These are phyloP conservation scores for Phytophthora nicotianae DNA, from an alignment of 352 stramenopile genomes.

Conservation along the genomic window DNA sequence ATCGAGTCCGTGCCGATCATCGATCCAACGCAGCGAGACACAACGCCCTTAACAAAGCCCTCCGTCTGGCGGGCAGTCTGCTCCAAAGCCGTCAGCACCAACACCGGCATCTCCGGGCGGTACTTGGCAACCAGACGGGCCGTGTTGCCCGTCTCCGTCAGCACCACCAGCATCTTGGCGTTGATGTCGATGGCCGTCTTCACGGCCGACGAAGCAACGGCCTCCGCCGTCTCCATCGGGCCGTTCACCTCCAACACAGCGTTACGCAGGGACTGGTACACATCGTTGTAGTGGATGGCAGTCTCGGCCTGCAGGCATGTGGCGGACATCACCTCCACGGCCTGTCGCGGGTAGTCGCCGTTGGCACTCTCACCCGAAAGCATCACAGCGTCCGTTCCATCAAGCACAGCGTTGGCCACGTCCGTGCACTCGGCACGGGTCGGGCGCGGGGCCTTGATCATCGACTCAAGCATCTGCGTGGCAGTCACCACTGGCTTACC, in stretches of 20 bases:
- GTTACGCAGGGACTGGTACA: slow-evolving; percentile 82
- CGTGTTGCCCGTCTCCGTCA: slow-evolving; percentile 95
- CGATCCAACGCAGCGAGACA: slow-evolving; percentile 72
- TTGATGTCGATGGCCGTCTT: slow-evolving; percentile 98
- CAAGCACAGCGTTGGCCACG: slow-evolving; percentile 94
- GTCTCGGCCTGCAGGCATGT: slow-evolving; percentile 91
- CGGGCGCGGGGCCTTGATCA: slow-evolving; percentile 97
- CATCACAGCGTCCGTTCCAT: slow-evolving; percentile 89
- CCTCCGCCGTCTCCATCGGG: slow-evolving; percentile 89
- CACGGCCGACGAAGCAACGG: slow-evolving; percentile 96
- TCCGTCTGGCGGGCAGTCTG: slow-evolving; percentile 68
- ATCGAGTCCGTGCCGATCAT: slow-evolving; percentile 93
- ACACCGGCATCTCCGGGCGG: slow-evolving; percentile 71
- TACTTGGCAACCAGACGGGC: slow-evolving; percentile 96
- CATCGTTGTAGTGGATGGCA: slow-evolving; percentile 90
- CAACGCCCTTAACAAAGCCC: slow-evolving; percentile 69
- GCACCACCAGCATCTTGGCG: slow-evolving; percentile 97
- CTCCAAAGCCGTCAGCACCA: slow-evolving; percentile 76
- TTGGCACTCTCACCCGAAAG: slow-evolving; percentile 98
- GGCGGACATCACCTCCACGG: slow-evolving; percentile 94
- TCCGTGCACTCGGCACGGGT: slow-evolving; percentile 99
- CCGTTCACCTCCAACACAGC: slow-evolving; percentile 64
- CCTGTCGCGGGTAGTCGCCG: slow-evolving; percentile 94
- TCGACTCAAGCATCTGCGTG: slow-evolving; percentile 99
- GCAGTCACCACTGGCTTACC: slow-evolving; percentile 98